These are phyloP conservation scores for Penicillium bialowiezense DNA, from an alignment of 495 filamentous ascomycete genomes.

Conservation along the genomic window DNA sequence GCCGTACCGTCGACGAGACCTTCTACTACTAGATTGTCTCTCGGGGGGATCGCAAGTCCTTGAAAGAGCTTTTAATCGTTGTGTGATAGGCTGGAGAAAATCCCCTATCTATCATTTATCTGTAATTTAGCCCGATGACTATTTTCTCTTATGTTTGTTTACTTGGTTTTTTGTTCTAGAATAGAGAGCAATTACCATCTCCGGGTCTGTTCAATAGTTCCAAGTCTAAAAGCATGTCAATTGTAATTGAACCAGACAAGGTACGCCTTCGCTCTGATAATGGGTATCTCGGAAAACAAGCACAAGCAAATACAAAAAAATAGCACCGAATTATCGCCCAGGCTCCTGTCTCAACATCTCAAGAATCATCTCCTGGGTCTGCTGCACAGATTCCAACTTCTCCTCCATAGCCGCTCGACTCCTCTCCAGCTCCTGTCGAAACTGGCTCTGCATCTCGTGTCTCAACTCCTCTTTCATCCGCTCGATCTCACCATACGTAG, in stretches of 20 bases:
- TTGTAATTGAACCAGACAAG: background rate
- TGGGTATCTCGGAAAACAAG: conserved; percentile 13
- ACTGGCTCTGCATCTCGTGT: conserved; percentile 29
- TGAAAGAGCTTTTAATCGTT: conserved; percentile 14
- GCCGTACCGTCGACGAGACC: conserved; percentile 87
- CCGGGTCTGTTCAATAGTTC: conserved; percentile 3
- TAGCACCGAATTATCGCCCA: conserved; percentile 15
- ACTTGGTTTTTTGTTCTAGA: conserved; percentile 22
- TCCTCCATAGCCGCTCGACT: conserved; percentile 33
- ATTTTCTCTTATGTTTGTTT: conserved; percentile 22
- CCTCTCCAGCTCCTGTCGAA: conserved; percentile 32
- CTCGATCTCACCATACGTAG: conserved; percentile 6
- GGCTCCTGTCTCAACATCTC: conserved; percentile 45
- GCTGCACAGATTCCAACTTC: conserved; percentile 40
- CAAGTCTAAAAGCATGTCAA: background rate
- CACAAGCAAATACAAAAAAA: background rate
- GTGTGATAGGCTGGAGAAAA: conserved; percentile 6
- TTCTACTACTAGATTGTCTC: conserved; percentile 67
- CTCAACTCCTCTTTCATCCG: conserved; percentile 39
- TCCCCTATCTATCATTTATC: conserved; percentile 26
- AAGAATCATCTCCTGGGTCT: conserved; percentile 46
- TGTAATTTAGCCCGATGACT: conserved; percentile 38
- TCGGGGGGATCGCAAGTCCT: background rate
- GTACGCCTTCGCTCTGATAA: conserved; percentile 1
- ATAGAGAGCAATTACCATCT: conserved; percentile 25